phyloP scores from a whole-genome alignment of 257 asterid species.

The Apocynum venetum region DNA sequence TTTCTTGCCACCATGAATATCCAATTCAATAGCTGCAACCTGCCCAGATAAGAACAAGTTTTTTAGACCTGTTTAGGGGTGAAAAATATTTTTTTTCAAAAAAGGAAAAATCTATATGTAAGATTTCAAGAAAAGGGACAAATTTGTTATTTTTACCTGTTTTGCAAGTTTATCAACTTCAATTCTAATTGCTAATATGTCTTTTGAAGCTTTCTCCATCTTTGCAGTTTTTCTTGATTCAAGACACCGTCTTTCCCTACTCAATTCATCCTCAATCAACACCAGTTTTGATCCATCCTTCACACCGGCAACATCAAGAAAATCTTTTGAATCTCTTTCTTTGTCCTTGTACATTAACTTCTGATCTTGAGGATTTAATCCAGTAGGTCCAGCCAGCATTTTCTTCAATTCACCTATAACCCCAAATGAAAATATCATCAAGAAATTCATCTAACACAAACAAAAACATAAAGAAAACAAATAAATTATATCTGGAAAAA shows the following conservation, averaged over 20 bases:
- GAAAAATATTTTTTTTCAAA: too few species aligned
- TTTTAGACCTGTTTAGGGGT: not conserved
- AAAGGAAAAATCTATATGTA: not conserved
- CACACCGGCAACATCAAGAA: slow-evolving; percentile 70
- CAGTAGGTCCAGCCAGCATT: slow-evolving; percentile 58
- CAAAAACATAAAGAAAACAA: not conserved
- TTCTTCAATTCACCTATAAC: slow-evolving; percentile 79
- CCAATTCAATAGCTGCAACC: slow-evolving; percentile 72
- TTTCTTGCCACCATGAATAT: slow-evolving; percentile 67
- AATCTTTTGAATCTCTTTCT: slow-evolving; percentile 67
- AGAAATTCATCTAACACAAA: not conserved
- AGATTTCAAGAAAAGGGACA: not conserved
- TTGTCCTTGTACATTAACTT: slow-evolving; percentile 59
- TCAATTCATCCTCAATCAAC: slow-evolving; percentile 62
- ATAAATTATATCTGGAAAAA: not conserved
- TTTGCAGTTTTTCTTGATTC: slow-evolving; percentile 51
- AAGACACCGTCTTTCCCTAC: slow-evolving; percentile 43
- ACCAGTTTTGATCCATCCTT: slow-evolving; percentile 64
- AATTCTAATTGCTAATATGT: slow-evolving; percentile 52
- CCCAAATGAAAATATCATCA: not conserved
- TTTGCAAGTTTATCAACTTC: slow-evolving; percentile 77
- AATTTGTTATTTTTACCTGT: slow-evolving; percentile 37
- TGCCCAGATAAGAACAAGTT: slow-evolving; percentile 13
- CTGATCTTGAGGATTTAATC: slow-evolving; percentile 64
- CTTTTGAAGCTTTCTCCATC: slow-evolving; percentile 61